Evolutionary conservation across 106 monocot species (phyloP), one percentile per base, ranked within the genome.

Genomic region (Iris macrosiphon): DNA sequence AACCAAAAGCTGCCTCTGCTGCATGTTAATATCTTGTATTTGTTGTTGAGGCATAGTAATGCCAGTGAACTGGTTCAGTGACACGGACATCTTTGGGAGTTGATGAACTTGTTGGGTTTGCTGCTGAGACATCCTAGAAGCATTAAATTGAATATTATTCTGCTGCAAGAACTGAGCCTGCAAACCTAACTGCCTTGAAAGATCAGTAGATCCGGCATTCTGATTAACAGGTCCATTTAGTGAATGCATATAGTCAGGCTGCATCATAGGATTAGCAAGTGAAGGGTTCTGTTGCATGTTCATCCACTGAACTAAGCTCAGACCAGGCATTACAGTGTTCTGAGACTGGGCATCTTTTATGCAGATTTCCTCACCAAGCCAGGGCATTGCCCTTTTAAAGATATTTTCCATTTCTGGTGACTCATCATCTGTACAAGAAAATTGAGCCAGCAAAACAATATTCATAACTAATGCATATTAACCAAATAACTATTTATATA

Each of bases 231-330:
- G 66, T 52, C 47, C 67, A 15, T 67, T 40, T 44, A 84, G 46
- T 5, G 84, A 74, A 29, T 64, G 59, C 19, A 79, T 21, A 47
- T 83, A 76, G 45, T 89, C 76, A 23, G 79, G n/a, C 55, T 84
- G 89, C 64, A 75, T 71, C 11, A 23, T 64, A 45, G 76, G 29
- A 65, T 75, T 81, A 10, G 68, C 24, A 49, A 84, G 63, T 12
- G 77, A 66, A 22, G 78, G 54, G 59, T 70, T 84, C 54, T 84
- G 89, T 24, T 83, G 79, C 82, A 86, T 82, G 76, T 68, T 86
- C 85, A 92, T 86, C 91, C 82, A 86, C 60, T 78, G 85, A 44
- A 72, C 78, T 64, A 81, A 58, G 68, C 77, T 91, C 37, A 85
- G 60, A 21, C 85, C 85, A 34, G 85, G 90, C 74, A 85, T 81